phyloP scores from a whole-genome alignment of 495 filamentous ascomycete genomes.

The Aspergillus nidulans region DNA sequence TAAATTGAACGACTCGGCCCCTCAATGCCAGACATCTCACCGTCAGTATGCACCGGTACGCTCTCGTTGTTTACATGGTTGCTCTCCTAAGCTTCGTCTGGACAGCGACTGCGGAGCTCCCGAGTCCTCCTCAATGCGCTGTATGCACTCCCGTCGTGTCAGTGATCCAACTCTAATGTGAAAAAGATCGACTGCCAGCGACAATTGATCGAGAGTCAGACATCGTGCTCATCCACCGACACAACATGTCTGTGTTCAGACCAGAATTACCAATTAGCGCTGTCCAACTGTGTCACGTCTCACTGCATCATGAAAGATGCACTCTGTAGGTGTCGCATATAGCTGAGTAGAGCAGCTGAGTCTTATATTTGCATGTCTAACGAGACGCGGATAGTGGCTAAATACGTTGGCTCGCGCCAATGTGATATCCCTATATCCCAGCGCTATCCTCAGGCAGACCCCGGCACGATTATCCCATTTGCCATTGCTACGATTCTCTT shows the following conservation, averaged over 20 bases:
- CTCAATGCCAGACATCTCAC: background rate
- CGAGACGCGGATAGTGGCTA: background rate
- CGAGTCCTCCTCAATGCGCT: slow-evolving; percentile 4
- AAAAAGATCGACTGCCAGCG: slow-evolving; percentile 3
- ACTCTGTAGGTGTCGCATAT: slow-evolving; percentile 15
- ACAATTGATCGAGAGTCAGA: background rate
- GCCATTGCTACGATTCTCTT: slow-evolving; percentile 27
- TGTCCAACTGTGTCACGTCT: slow-evolving; percentile 13
- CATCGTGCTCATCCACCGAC: background rate
- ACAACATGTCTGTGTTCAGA: slow-evolving; percentile 9
- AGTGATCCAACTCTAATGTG: background rate
- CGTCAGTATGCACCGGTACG: background rate
- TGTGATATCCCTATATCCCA: background rate
- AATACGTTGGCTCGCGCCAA: background rate
- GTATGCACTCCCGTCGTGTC: background rate
- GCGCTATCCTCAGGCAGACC: background rate
- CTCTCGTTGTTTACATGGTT: background rate
- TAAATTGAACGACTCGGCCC: too few species aligned
- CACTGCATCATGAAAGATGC: slow-evolving; percentile 18
- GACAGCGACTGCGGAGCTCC: background rate
- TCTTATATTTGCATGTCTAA: background rate
- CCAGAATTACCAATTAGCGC: background rate
- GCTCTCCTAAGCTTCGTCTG: background rate
- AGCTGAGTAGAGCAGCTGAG: background rate
- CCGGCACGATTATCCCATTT: slow-evolving; percentile 12